These are phyloP conservation scores for Hymenoscyphus scutula DNA, from an alignment of 2,329 filamentous ascomycete genomes.

Conservation along the genomic window DNA sequence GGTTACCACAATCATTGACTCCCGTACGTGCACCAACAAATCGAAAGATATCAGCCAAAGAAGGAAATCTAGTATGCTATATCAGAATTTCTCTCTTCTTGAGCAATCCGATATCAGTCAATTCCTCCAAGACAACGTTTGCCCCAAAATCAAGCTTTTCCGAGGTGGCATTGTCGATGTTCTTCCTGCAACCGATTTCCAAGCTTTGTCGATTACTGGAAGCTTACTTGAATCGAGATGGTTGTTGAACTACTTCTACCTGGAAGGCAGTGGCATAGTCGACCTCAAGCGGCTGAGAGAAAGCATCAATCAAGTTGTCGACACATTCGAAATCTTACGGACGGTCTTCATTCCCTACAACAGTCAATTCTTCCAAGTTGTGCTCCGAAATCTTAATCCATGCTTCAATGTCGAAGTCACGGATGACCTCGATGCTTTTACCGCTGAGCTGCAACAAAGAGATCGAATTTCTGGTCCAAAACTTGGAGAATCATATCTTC, in stretches of 20 bases:
- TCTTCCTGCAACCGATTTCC: slow-evolving; percentile 18
- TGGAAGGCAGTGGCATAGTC: slow-evolving; percentile 15
- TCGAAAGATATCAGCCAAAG: neutral
- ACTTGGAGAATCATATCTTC: slow-evolving; percentile 9
- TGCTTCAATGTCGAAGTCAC: slow-evolving; percentile 13
- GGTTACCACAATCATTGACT: slow-evolving; percentile 34
- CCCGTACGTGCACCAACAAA: neutral
- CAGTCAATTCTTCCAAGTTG: slow-evolving; percentile 19
- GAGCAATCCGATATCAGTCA: slow-evolving; percentile 29
- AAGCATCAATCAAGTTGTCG: slow-evolving; percentile 31
- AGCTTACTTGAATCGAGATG: slow-evolving; percentile 18
- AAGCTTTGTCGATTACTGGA: slow-evolving; percentile 14
- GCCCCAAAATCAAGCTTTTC: slow-evolving; percentile 15
- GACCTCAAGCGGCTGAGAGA: slow-evolving; percentile 23
- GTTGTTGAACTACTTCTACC: slow-evolving; percentile 22
- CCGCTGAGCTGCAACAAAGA: slow-evolving; percentile 1
- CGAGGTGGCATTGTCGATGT: slow-evolving; percentile 16
- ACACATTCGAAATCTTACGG: slow-evolving; percentile 34
- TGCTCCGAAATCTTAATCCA: slow-evolving; percentile 14
- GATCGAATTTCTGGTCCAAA: slow-evolving; percentile 1
- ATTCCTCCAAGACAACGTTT: slow-evolving; percentile 20
- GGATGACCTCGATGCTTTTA: slow-evolving; percentile 9
- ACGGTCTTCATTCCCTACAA: slow-evolving; percentile 32
- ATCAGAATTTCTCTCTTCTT: slow-evolving; percentile 18
- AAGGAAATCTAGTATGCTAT: slow-evolving; percentile 10